These are phyloP conservation scores for Phaseolus lunatus DNA, from an alignment of 306 rosid genomes.

Conservation along the genomic window DNA sequence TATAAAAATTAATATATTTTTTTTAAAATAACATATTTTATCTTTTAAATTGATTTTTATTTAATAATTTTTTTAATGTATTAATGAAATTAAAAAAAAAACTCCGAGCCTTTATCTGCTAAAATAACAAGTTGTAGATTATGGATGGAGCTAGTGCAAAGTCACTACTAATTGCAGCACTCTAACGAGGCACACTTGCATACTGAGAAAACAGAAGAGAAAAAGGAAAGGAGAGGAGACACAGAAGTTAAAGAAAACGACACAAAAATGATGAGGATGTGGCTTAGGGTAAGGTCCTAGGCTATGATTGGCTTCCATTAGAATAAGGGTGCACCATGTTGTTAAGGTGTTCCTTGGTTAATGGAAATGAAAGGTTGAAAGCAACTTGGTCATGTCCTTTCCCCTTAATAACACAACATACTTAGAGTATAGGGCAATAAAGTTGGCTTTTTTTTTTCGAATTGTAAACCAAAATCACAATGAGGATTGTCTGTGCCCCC, in stretches of 20 bases:
- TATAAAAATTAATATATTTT: too few relatives aligned
- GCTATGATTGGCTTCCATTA: slow-evolving; percentile 32
- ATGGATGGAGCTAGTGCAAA: slow-evolving; percentile 32
- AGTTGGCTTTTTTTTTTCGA: slow-evolving; percentile 27
- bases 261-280: slow-evolving; percentile 42
- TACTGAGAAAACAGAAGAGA: slow-evolving; percentile 24
- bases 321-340: slow-evolving; percentile 11
- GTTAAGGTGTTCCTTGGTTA: slow-evolving; percentile 10
- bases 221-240: not conserved
- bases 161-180: slow-evolving; percentile 38
- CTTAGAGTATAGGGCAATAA: slow-evolving; percentile 11
- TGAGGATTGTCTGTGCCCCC: slow-evolving; percentile 47
- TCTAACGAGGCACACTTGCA: slow-evolving; percentile 26
- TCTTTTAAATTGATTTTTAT: too few relatives aligned
- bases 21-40: too few relatives aligned
- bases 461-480: slow-evolving; percentile 39
- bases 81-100: too few relatives aligned
- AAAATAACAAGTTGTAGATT: slow-evolving; percentile 12
- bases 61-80: too few relatives aligned
- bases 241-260: not conserved
- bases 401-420: slow-evolving; percentile 23
- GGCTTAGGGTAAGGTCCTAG: slow-evolving; percentile 41
- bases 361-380: slow-evolving; percentile 27
- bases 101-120: not conserved
- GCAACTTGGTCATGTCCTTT: slow-evolving; percentile 35